A percentile compares a stretch with the other conserved stretches of the same genome.
Conservation (phyloP, 192 early-diverging fungal genomes). For the Coemansia sp. region DNA sequence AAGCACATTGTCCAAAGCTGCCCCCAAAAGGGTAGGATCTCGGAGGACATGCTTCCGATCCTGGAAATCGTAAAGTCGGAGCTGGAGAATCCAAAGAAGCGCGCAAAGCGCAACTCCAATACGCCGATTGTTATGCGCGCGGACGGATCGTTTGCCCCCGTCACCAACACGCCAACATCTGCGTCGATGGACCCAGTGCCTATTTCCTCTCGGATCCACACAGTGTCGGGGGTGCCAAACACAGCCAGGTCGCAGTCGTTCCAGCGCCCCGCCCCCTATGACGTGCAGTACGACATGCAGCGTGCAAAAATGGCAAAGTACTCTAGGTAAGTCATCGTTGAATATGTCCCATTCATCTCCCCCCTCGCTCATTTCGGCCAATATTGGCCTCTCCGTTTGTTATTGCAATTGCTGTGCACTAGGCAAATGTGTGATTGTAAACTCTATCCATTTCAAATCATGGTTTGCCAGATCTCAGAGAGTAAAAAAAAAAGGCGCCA, state of each 20-base stretch:
- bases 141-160: slow-evolving; percentile 45
- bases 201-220: slow-evolving; percentile 14
- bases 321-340: slow-evolving; percentile 36
- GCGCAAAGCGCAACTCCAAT: slow-evolving; percentile 51
- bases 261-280: slow-evolving; percentile 28
- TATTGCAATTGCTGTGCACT: background rate
- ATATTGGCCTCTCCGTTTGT: background rate
- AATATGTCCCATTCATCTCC: too few species aligned
- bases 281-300: slow-evolving; percentile 25
- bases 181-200: slow-evolving; percentile 4
- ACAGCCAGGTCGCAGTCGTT: slow-evolving; percentile 19
- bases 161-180: slow-evolving; percentile 12
- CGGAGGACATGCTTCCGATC: slow-evolving; percentile 46
- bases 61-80: slow-evolving; percentile 48
- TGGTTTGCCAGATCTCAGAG: background rate
- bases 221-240: background rate
- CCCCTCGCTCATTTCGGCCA: background rate
- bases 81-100: slow-evolving; percentile 54
- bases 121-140: slow-evolving; percentile 45
- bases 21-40: slow-evolving; percentile 35
- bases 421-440: background rate
- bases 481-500: background rate
- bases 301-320: slow-evolving; percentile 42
- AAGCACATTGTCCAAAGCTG: slow-evolving; percentile 51
- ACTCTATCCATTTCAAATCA: background rate